Conservation (phyloP, 1,284 basidiomycete genomes). For the Ustilago shanxiensis region DNA sequence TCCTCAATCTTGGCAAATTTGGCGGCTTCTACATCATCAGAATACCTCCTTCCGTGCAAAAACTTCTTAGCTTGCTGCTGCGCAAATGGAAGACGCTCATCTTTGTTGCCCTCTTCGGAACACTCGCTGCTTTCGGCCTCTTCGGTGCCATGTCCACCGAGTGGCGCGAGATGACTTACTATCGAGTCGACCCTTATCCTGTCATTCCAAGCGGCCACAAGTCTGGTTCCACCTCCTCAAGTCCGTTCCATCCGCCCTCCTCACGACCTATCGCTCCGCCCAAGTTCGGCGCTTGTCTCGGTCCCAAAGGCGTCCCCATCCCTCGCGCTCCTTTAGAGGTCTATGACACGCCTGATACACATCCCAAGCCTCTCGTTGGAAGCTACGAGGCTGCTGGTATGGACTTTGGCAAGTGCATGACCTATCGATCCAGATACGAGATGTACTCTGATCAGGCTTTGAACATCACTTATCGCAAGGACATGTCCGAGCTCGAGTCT, state of each 20-base stretch:
- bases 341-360: slow-evolving; percentile 66
- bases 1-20: slow-evolving; percentile 60
- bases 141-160: slow-evolving; percentile 68
- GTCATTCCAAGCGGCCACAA: slow-evolving; percentile 51
- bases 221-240: slow-evolving; percentile 20
- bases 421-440: slow-evolving; percentile 64
- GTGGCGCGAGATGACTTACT: slow-evolving; percentile 70
- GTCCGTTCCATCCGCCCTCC: slow-evolving; percentile 46
- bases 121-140: slow-evolving; percentile 58
- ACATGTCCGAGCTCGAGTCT: slow-evolving; percentile 56
- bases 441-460: slow-evolving; percentile 70
- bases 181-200: slow-evolving; percentile 66
- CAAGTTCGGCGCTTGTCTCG: slow-evolving; percentile 60
- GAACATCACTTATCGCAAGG: slow-evolving; percentile 67
- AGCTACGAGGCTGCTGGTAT: slow-evolving; percentile 64
- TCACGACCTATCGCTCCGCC: slow-evolving; percentile 58
- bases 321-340: slow-evolving; percentile 58
- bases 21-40: slow-evolving; percentile 63
- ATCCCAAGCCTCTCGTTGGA: slow-evolving; percentile 67
- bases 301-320: slow-evolving; percentile 58
- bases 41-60: slow-evolving; percentile 53
- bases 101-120: slow-evolving; percentile 58
- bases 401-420: slow-evolving; percentile 67
- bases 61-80: slow-evolving; percentile 52
- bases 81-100: slow-evolving; percentile 67